These are phyloP conservation scores for Aspergillus transmontanensis DNA, from an alignment of 2,329 filamentous ascomycete genomes.

Conservation along the genomic window DNA sequence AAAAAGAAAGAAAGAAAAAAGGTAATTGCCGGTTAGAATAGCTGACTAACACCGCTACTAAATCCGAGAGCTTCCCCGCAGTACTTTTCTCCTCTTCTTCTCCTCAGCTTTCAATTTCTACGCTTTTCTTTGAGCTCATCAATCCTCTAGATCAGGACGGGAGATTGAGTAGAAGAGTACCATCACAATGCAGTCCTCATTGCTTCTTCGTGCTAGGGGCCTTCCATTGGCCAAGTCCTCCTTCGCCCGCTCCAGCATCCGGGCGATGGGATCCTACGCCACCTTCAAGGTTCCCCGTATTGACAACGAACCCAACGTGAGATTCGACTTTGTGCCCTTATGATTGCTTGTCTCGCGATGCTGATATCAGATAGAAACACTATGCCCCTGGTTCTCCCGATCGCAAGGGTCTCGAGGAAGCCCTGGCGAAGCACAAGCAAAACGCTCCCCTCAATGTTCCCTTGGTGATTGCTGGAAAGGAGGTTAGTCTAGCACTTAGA, in stretches of 20 bases:
- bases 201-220: slow-evolving; percentile 30
- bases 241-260: slow-evolving; percentile 23
- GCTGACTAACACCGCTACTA: slow-evolving; percentile 14
- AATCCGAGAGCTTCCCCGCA: slow-evolving; percentile 31
- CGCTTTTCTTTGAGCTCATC: neutral
- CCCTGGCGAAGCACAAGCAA: slow-evolving; percentile 69
- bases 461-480: slow-evolving; percentile 78
- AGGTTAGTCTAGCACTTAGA: slow-evolving; percentile 54
- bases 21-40: neutral
- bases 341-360: neutral
- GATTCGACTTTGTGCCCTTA: slow-evolving; percentile 38
- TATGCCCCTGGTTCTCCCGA: slow-evolving; percentile 83
- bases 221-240: slow-evolving; percentile 26
- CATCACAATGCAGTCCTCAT: slow-evolving; percentile 32
- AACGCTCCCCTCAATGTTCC: slow-evolving; percentile 76
- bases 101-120: slow-evolving; percentile 5
- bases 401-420: slow-evolving; percentile 72
- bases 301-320: slow-evolving; percentile 92
- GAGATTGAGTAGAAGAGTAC: slow-evolving; percentile 13
- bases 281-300: slow-evolving; percentile 86
- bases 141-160: neutral
- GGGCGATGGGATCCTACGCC: slow-evolving; percentile 63
- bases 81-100: slow-evolving; percentile 15
- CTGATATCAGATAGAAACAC: slow-evolving; percentile 65
- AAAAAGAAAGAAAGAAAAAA: neutral